Conservation (phyloP, 1,139 yeast species). For the Maudiozyma humilis region DNA sequence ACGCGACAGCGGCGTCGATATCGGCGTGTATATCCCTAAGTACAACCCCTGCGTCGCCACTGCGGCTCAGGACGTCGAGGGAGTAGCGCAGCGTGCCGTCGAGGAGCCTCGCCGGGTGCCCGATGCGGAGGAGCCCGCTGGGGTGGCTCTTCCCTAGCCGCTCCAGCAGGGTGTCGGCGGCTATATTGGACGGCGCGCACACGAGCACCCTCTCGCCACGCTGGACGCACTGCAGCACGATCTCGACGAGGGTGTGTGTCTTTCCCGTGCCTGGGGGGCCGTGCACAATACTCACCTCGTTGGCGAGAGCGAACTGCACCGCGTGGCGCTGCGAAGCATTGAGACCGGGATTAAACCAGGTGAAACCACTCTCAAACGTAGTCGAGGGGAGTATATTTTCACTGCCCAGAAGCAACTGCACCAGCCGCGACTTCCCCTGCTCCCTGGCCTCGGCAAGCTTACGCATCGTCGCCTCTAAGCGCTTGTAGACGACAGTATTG, state of each 20-base stretch:
- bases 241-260: slow-evolving; percentile 80
- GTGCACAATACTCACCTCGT: slow-evolving; percentile 52
- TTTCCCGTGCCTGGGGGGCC: slow-evolving; percentile 82
- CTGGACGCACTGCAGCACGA: slow-evolving; percentile 62
- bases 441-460: slow-evolving; percentile 46
- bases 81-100: slow-evolving; percentile 61
- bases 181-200: slow-evolving; percentile 93
- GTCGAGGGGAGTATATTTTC: slow-evolving; percentile 14
- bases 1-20: slow-evolving; percentile 50
- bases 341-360: slow-evolving; percentile 44
- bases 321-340: slow-evolving; percentile 72
- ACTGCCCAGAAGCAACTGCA: slow-evolving; percentile 21
- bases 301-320: slow-evolving; percentile 41
- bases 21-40: slow-evolving; percentile 63
- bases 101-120: slow-evolving; percentile 85
- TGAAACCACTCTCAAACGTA: slow-evolving; percentile 6
- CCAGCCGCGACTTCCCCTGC: slow-evolving; percentile 25
- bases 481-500: slow-evolving; percentile 59
- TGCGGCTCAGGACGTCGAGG: slow-evolving; percentile 61
- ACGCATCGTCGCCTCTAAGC: slow-evolving; percentile 76
- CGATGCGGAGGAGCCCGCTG: slow-evolving; percentile 63
- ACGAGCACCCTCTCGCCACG: slow-evolving; percentile 58
- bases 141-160: slow-evolving; percentile 49
- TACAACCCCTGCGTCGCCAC: slow-evolving; percentile 54
- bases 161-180: slow-evolving; percentile 87